Conservation (phyloP, 2,329 filamentous ascomycete genomes). For the Tolypocladium cylindrosporum region DNA sequence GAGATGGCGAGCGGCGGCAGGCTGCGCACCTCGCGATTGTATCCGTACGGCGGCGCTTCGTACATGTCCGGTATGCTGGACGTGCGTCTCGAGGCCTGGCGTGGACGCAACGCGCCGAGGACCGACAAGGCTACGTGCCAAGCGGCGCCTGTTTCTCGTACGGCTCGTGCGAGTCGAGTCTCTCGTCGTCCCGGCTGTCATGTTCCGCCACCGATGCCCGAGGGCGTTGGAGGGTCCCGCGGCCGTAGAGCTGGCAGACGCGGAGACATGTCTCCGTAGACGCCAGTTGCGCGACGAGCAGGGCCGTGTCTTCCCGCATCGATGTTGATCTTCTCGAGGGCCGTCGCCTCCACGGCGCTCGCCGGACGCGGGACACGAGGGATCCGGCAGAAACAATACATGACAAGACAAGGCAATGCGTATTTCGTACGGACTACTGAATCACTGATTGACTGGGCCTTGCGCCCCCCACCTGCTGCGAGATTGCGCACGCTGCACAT, state of each 20-base stretch:
- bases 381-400: not conserved
- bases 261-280: not conserved
- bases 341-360: not conserved
- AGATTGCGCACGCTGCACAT: not conserved
- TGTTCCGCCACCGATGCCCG: not conserved
- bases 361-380: not conserved
- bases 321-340: no score
- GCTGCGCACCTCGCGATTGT: not conserved
- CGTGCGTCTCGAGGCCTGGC: not conserved
- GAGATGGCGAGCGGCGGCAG: not conserved
- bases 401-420: not conserved
- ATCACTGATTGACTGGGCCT: not conserved
- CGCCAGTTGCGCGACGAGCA: not conserved
- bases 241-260: not conserved
- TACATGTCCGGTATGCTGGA: not conserved
- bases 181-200: not conserved
- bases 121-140: no score
- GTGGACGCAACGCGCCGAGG: not conserved
- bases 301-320: not conserved
- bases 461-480: not conserved
- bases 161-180: not conserved
- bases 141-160: not conserved
- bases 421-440: not conserved
- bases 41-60: not conserved
- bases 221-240: not conserved